Evolutionary conservation across 2,329 filamentous ascomycete species (phyloP), one percentile per base, ranked within the genome.

Genomic region (Fusarium caatingaense): DNA sequence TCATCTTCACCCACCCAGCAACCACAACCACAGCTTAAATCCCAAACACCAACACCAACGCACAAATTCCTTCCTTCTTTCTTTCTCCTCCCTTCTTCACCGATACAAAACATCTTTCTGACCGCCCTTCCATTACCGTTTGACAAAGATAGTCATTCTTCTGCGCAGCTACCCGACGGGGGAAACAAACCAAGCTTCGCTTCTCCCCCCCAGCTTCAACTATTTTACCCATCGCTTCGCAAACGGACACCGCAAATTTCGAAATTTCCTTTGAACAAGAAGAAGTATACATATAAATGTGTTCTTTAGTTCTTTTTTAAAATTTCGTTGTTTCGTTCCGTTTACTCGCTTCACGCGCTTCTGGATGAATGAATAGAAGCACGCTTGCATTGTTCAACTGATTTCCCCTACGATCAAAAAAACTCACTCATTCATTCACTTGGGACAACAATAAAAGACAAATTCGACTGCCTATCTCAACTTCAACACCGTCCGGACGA

Each of bases 101-200:
- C 21, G n/a, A 49, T 60, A 16, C 6, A 48, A n/a, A 3, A 12
- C 16, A 37, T 34, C 30, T 6, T 20, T 51, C 47, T 62, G 63
- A 64, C 64, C 63, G 63, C 25, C 23, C 41, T 23, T 47, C 28
- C 8, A 21, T 25, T 49, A 25, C 23, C 37, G 42, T 60, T 46
- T 50, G 34, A 60, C 64, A 28, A 23, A 28, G 30, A 45, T 55
- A 65, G 37, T 28, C 37, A 28, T 30, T 44, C 41, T 40, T 46
- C 60, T 20, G 47, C 59, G 66, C 66, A 53, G 60, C 65, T 68
- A 68, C 66, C 66, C 66, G 66, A 30, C 56, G 41, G 58, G 13
- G 37, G 28, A 30, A 40, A 40, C 65, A 65, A 69, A 65, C 66
- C 53, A 25, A 51, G 37, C 49, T 51, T 51, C 49, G 32, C 13